Evolutionary conservation across 2,329 filamentous ascomycete genomes (phyloP).

Genomic region (Exophiala sideris): DNA sequence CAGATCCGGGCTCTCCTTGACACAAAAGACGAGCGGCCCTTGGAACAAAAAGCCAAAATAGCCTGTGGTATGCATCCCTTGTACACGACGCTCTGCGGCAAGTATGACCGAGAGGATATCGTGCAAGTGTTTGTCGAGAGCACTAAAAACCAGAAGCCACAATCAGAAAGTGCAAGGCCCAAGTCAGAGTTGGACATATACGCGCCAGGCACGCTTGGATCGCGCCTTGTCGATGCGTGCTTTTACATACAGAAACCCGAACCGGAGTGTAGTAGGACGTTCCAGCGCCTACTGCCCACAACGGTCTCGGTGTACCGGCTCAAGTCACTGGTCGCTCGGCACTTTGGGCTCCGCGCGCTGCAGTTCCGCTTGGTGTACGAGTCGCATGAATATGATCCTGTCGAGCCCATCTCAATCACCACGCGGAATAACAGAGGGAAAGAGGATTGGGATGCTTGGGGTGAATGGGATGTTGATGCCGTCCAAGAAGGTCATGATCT

Average conservation of each 20-base stretch:
- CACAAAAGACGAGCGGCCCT: conserved; percentile 32
- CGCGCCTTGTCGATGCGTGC: conserved; percentile 62
- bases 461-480: conserved; percentile 31
- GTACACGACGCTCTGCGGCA: conserved; percentile 68
- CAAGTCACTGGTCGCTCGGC: conserved; percentile 69
- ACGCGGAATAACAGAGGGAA: conserved; percentile 43
- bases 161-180: conserved; percentile 29
- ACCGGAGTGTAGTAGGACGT: not conserved
- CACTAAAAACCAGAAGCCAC: conserved; percentile 59
- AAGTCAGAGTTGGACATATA: conserved; percentile 33
- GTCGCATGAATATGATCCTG: conserved; percentile 85
- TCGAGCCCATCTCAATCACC: conserved; percentile 40
- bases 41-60: not conserved
- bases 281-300: conserved; percentile 57
- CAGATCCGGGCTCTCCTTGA: conserved; percentile 62
- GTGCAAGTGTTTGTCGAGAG: conserved; percentile 5
- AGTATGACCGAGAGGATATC: conserved; percentile 59
- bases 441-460: conserved; percentile 53
- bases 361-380: conserved; percentile 73
- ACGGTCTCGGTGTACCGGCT: conserved; percentile 77
- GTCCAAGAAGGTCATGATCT: conserved; percentile 45
- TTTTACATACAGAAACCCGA: conserved; percentile 51
- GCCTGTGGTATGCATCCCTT: conserved; percentile 58
- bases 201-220: conserved; percentile 78
- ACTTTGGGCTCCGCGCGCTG: conserved; percentile 65